phyloP scores from a whole-genome alignment of 2,329 filamentous ascomycete species.

The Alternaria viburni region DNA sequence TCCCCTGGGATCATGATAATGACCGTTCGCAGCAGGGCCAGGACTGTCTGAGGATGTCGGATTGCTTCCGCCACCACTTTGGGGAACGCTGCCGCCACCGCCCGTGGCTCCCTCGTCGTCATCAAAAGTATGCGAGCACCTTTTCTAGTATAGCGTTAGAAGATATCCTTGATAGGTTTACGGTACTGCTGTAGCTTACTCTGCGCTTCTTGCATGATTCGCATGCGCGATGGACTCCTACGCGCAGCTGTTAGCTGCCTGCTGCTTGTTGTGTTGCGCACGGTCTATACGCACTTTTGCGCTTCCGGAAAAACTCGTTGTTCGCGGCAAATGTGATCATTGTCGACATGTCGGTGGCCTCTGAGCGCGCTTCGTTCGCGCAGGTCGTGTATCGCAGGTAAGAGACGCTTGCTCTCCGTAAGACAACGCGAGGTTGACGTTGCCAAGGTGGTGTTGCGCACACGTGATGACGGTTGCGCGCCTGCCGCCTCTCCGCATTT shows the following conservation, averaged over 20 bases:
- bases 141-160: slow-evolving; percentile 45
- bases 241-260: slow-evolving; percentile 31
- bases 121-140: slow-evolving; percentile 52
- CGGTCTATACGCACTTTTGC: slow-evolving; percentile 44
- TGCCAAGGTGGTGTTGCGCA: slow-evolving; percentile 16
- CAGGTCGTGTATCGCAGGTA: slow-evolving; percentile 12
- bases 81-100: slow-evolving; percentile 46
- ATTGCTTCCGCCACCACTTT: slow-evolving; percentile 44
- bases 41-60: slow-evolving; percentile 39
- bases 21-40: slow-evolving; percentile 21
- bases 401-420: slow-evolving; percentile 23
- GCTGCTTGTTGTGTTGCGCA: slow-evolving; percentile 21
- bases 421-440: slow-evolving; percentile 25
- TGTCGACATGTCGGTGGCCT: slow-evolving; percentile 42
- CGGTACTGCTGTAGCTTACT: slow-evolving; percentile 33
- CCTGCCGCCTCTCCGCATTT: slow-evolving; percentile 34
- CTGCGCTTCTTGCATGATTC: slow-evolving; percentile 54
- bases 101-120: slow-evolving; percentile 33
- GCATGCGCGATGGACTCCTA: slow-evolving; percentile 51
- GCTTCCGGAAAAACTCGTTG: slow-evolving; percentile 53
- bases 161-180: slow-evolving; percentile 14
- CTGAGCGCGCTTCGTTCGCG: slow-evolving; percentile 9
- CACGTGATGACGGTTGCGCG: slow-evolving; percentile 28
- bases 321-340: slow-evolving; percentile 55
- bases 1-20: slow-evolving; percentile 34